These are phyloP conservation scores for Candida golubevii DNA, from an alignment of 805 yeast genomes.

Conservation along the genomic window DNA sequence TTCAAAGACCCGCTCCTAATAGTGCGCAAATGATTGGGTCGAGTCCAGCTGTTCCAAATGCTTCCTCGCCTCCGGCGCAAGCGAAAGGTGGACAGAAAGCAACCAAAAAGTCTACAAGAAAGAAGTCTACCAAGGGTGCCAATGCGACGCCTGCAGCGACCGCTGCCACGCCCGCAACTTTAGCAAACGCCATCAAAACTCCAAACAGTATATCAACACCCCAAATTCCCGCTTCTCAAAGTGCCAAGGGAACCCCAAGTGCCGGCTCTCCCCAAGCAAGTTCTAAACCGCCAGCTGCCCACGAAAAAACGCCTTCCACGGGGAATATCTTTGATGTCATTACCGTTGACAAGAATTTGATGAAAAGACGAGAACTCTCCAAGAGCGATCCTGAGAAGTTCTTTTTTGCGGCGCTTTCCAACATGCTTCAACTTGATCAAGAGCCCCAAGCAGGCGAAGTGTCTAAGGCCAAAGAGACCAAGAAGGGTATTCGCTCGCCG, in stretches of 20 bases:
- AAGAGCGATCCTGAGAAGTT: slow-evolving; percentile 44
- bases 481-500: slow-evolving; percentile 26
- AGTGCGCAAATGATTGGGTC: slow-evolving; percentile 7
- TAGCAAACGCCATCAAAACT: slow-evolving; percentile 38
- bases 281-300: neutral
- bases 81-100: slow-evolving; percentile 20
- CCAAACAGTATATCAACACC: slow-evolving; percentile 44
- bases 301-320: slow-evolving; percentile 10
- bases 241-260: slow-evolving; percentile 40
- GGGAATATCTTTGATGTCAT: slow-evolving; percentile 22
- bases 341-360: slow-evolving; percentile 39
- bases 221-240: slow-evolving; percentile 31
- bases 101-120: slow-evolving; percentile 3
- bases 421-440: slow-evolving; percentile 38
- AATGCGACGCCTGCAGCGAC: slow-evolving; percentile 34
- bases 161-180: slow-evolving; percentile 36
- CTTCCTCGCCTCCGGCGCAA: slow-evolving; percentile 8
- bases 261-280: slow-evolving; percentile 30
- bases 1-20: slow-evolving; percentile 7
- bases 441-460: slow-evolving; percentile 26
- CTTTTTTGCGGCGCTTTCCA: slow-evolving; percentile 48
- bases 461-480: slow-evolving; percentile 2
- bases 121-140: slow-evolving; percentile 20
- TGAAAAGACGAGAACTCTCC: slow-evolving; percentile 44
- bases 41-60: slow-evolving; percentile 13